Percentiles rank a stretch among this genome's conserved stretches.
These are phyloP conservation scores for Thalassiosira mediterranea DNA, from an alignment of 352 stramenopile genomes.

Conservation along the genomic window DNA sequence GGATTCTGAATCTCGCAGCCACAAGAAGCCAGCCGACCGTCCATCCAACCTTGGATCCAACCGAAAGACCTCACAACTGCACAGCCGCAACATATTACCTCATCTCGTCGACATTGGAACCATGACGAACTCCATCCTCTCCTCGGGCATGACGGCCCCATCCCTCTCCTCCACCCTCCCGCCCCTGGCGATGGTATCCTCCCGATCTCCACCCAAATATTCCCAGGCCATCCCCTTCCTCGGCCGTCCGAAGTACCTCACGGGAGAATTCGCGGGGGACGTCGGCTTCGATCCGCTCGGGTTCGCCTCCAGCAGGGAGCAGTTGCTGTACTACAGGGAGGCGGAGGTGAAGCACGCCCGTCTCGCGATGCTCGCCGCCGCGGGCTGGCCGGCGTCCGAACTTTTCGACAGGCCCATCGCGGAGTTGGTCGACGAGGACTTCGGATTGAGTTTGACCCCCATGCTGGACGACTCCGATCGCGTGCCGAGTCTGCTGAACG, in stretches of 20 bases:
- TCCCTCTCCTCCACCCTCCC: background rate
- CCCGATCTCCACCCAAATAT: constrained; percentile 35
- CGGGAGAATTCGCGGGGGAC: constrained; percentile 54
- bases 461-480: constrained; percentile 54
- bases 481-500: constrained; percentile 70
- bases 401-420: constrained; percentile 66
- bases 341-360: constrained; percentile 72
- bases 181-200: background rate
- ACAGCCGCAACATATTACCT: too few relatives aligned
- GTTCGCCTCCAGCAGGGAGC: constrained; percentile 39
- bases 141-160: too few relatives aligned
- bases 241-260: constrained; percentile 38
- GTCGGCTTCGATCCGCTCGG: constrained; percentile 72
- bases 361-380: constrained; percentile 68
- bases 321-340: constrained; percentile 54
- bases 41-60: too few relatives aligned
- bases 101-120: too few relatives aligned
- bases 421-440: constrained; percentile 23
- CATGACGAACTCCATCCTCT: too few relatives aligned
- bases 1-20: too few relatives aligned
- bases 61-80: too few relatives aligned
- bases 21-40: too few relatives aligned
- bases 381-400: constrained; percentile 73
- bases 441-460: constrained; percentile 47
- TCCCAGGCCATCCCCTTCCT: constrained; percentile 57